phyloP scores from a whole-genome alignment of 2,329 filamentous ascomycete species.

The Simplicillium aogashimaense region DNA sequence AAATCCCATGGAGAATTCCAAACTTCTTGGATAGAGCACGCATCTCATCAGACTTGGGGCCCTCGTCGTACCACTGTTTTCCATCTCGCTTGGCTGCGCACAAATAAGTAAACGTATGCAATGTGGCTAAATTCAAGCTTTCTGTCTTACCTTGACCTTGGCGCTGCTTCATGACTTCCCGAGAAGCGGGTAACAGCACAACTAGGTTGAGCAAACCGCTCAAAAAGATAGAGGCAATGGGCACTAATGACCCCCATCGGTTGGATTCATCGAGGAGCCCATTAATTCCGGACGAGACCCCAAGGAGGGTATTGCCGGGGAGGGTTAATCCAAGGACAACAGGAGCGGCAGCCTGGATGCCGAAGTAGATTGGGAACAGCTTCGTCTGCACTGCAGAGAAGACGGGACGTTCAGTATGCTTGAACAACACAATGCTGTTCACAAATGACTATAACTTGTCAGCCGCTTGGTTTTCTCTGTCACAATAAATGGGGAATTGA shows the following conservation, averaged over 20 bases:
- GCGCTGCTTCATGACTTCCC: slow-evolving; percentile 62
- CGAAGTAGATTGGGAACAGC: slow-evolving; percentile 84
- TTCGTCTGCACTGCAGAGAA: slow-evolving; percentile 74
- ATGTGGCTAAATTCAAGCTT: not conserved
- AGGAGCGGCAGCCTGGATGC: slow-evolving; percentile 68
- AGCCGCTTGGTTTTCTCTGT: slow-evolving; percentile 2
- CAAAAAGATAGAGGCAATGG: slow-evolving; percentile 60
- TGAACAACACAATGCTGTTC: slow-evolving; percentile 66
- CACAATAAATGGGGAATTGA: not conserved
- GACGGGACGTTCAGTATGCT: slow-evolving; percentile 63
- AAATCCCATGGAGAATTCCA: slow-evolving; percentile 68
- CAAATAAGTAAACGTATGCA: slow-evolving; percentile 1
- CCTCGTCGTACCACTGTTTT: slow-evolving; percentile 72
- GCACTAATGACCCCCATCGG: slow-evolving; percentile 53
- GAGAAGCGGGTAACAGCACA: slow-evolving; percentile 66
- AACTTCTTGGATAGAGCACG: slow-evolving; percentile 68
- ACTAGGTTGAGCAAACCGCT: slow-evolving; percentile 61
- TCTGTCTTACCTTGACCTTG: slow-evolving; percentile 61
- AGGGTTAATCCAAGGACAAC: slow-evolving; percentile 69
- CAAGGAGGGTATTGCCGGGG: slow-evolving; percentile 48
- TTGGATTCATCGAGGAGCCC: slow-evolving; percentile 52
- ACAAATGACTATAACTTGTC: slow-evolving; percentile 53
- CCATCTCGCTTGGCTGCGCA: slow-evolving; percentile 69
- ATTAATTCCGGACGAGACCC: slow-evolving; percentile 35
- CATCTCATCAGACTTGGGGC: slow-evolving; percentile 82